Conservation (phyloP, 352 stramenopile genomes). For the Pythium utonaiense region DNA sequence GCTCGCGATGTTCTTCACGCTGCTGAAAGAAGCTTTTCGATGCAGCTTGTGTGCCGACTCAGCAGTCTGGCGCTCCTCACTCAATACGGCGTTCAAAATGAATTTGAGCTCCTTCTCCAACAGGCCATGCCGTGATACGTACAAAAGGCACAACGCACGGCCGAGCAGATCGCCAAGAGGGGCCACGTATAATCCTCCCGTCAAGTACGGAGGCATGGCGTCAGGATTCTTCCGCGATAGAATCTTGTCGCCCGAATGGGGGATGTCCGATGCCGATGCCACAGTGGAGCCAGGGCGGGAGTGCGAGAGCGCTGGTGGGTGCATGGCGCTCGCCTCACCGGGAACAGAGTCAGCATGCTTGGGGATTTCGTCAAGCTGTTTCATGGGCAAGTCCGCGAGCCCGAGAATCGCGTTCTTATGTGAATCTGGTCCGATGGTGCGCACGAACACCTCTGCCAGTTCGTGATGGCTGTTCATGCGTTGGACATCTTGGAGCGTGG, state of each 20-base stretch:
- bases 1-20: constrained; percentile 26
- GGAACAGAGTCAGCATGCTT: background rate
- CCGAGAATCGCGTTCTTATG: constrained; percentile 9
- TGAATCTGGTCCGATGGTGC: constrained; percentile 17
- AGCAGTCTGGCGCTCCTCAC: constrained; percentile 29
- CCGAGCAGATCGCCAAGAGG: constrained; percentile 72
- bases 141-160: constrained; percentile 80
- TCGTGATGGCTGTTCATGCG: constrained; percentile 47
- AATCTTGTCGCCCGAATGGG: constrained; percentile 14
- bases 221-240: constrained; percentile 15
- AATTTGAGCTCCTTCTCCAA: constrained; percentile 84
- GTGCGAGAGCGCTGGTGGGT: background rate
- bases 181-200: constrained; percentile 43
- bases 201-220: constrained; percentile 52
- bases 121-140: constrained; percentile 87
- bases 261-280: background rate
- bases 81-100: constrained; percentile 61
- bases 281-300: constrained; percentile 1
- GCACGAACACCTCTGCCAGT: constrained; percentile 52
- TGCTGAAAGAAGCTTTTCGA: constrained; percentile 31
- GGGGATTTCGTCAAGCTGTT: background rate
- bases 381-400: background rate
- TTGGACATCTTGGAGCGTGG: constrained; percentile 9
- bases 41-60: constrained; percentile 16
- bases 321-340: background rate